phyloP scores from a whole-genome alignment of 306 rosid species.

The Begonia loranthoides region DNA sequence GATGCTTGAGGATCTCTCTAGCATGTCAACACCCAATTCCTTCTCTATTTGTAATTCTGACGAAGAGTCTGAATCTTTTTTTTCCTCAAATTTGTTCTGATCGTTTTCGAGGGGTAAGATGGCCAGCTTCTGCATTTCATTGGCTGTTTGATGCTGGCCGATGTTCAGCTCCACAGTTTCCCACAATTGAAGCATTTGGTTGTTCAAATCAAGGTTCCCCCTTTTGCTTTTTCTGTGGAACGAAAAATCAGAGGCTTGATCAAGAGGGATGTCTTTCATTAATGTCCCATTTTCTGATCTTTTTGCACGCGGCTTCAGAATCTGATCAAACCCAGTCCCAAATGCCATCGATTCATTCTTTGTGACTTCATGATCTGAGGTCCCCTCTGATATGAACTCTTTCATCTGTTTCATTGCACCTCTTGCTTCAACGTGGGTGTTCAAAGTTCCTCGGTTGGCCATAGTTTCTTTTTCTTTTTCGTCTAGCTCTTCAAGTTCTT shows the following conservation, averaged over 20 bases:
- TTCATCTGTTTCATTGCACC: slow-evolving; percentile 12
- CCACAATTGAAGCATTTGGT: slow-evolving; percentile 91
- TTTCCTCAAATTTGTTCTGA: slow-evolving; percentile 22
- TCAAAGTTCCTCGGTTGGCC: neutral
- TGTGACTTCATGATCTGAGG: slow-evolving; percentile 7
- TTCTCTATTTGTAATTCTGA: slow-evolving; percentile 57
- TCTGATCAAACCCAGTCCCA: slow-evolving; percentile 9
- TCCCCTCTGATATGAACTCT: slow-evolving; percentile 14
- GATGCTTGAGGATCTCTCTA: slow-evolving; percentile 34
- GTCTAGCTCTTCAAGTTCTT: no score
- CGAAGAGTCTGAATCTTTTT: slow-evolving; percentile 23
- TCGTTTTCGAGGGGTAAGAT: slow-evolving; percentile 28
- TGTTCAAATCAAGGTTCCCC: slow-evolving; percentile 40
- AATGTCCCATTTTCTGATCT: slow-evolving; percentile 38
- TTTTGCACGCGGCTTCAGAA: slow-evolving; percentile 21
- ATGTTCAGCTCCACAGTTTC: slow-evolving; percentile 53
- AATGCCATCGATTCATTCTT: slow-evolving; percentile 15
- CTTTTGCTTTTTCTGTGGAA: slow-evolving; percentile 39
- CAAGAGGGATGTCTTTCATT: slow-evolving; percentile 91
- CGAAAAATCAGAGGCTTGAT: slow-evolving; percentile 59
- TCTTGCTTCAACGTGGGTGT: slow-evolving; percentile 12
- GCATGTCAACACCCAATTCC: slow-evolving; percentile 70
- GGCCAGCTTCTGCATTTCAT: slow-evolving; percentile 19
- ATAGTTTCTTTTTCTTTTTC: no score
- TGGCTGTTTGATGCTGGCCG: slow-evolving; percentile 15